These are phyloP conservation scores for Chaetothyriales sp. DNA, from an alignment of 2,329 filamentous ascomycete species.

Conservation along the genomic window DNA sequence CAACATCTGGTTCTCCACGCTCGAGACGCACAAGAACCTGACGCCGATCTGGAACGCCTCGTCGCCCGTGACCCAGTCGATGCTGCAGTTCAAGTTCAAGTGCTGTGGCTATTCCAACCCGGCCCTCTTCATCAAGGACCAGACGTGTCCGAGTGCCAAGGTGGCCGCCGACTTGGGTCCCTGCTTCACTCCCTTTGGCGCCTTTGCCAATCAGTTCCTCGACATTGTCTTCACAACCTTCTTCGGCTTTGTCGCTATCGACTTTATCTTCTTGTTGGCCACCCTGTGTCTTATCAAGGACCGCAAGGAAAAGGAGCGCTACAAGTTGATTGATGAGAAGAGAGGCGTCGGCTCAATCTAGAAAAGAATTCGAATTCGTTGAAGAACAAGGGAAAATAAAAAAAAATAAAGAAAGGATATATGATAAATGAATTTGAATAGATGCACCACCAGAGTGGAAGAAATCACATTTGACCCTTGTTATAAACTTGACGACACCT, in stretches of 20 bases:
- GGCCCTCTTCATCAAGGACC: slow-evolving; percentile 54
- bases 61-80: slow-evolving; percentile 41
- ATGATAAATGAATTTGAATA: too few relatives aligned
- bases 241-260: slow-evolving; percentile 61
- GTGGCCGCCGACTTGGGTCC: slow-evolving; percentile 55
- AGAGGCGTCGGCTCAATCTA: slow-evolving; percentile 26
- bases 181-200: slow-evolving; percentile 52
- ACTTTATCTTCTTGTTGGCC: slow-evolving; percentile 52
- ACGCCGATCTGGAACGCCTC: slow-evolving; percentile 46
- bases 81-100: slow-evolving; percentile 60
- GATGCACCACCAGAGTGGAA: too few relatives aligned
- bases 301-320: slow-evolving; percentile 63
- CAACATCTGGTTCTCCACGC: slow-evolving; percentile 56
- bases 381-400: too few relatives aligned
- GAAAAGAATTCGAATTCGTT: too few relatives aligned
- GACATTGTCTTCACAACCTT: slow-evolving; percentile 64
- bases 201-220: slow-evolving; percentile 55
- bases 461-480: too few relatives aligned
- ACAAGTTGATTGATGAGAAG: slow-evolving; percentile 71
- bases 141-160: slow-evolving; percentile 52
- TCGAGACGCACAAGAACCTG: slow-evolving; percentile 51
- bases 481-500: too few relatives aligned
- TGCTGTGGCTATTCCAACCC: slow-evolving; percentile 71
- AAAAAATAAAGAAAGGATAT: too few relatives aligned
- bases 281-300: slow-evolving; percentile 66